Conservation (phyloP, 495 filamentous ascomycete species). For the Trichoderma virens region DNA sequence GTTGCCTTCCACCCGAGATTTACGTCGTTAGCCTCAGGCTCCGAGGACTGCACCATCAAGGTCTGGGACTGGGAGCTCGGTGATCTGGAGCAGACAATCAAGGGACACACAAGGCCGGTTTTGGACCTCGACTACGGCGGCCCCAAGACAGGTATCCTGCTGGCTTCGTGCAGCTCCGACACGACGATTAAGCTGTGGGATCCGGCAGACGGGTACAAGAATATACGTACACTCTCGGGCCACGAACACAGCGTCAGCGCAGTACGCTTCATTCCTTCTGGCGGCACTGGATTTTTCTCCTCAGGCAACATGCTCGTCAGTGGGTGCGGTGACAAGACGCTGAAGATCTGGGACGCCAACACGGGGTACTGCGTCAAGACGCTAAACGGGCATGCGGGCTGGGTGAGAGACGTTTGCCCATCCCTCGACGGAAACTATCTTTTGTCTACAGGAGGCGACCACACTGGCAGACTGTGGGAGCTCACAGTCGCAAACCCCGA, state of each 20-base stretch:
- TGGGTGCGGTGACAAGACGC: slow-evolving; percentile 72
- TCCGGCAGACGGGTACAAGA: slow-evolving; percentile 88
- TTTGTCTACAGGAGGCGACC: slow-evolving; percentile 75
- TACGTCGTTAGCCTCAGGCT: slow-evolving; percentile 83
- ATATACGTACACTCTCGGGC: slow-evolving; percentile 84
- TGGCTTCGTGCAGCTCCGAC: slow-evolving; percentile 86
- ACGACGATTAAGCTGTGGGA: slow-evolving; percentile 97
- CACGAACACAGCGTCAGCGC: slow-evolving; percentile 90
- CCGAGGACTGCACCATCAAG: slow-evolving; percentile 82
- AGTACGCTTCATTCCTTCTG: slow-evolving; percentile 82
- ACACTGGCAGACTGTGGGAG: slow-evolving; percentile 80
- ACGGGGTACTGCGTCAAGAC: slow-evolving; percentile 90
- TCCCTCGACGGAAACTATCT: slow-evolving; percentile 78
- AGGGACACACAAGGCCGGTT: slow-evolving; percentile 88
- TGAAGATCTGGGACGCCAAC: slow-evolving; percentile 87
- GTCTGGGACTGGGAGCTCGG: slow-evolving; percentile 98
- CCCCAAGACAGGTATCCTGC: slow-evolving; percentile 71
- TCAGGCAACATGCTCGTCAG: slow-evolving; percentile 73
- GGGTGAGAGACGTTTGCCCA: slow-evolving; percentile 80
- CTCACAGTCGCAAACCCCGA: slow-evolving; percentile 60
- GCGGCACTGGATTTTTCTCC: slow-evolving; percentile 52
- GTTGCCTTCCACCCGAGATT: slow-evolving; percentile 95
- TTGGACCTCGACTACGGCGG: slow-evolving; percentile 89
- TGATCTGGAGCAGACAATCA: slow-evolving; percentile 83
- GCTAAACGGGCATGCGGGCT: slow-evolving; percentile 72